Evolutionary conservation across 2,329 filamentous ascomycete genomes (phyloP), one percentile per base, ranked within the genome.

Genomic region (Pseudopithomyces chartarum): DNA sequence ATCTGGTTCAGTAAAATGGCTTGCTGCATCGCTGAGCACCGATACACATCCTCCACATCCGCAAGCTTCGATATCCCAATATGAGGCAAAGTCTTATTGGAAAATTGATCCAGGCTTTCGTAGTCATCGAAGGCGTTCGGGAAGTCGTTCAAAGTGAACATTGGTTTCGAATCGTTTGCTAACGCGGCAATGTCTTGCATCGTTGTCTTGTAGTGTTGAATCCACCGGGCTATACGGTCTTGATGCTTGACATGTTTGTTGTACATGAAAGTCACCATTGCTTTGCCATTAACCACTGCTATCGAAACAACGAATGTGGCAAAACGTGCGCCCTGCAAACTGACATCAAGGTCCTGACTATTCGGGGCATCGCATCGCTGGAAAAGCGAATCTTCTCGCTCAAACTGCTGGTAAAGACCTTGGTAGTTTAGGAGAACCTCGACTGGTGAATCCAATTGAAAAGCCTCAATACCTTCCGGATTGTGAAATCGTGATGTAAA

Each of bases 41-140:
- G 39, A 40, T 56, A 59, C 12, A 64, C 53, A 17, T 60, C 59
- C 44, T 64, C 56, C n/a, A 64, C 50, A 36, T 58, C 42, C 13
- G 39, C 11, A 11, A 20, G 10, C 3, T 32, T 5, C 1, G 39
- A 42, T 22, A 56, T 32, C 11, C 51, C 40, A 2, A 22, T 13
- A 5, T 38, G 4, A 15, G 34, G 34, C 34, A 29, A 29, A 4
- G 26, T 29, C 8, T 5, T 8, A 29, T 8, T 29, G 5, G 26
- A 29, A 8, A 29, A 29, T 8, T 29, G 26, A 29, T 29, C 26
- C 4, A 29, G 26, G 26, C 26, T 29, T 4, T 29, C 26, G 8
- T 29, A 29, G 8, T 29, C 26, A 5, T 29, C 5, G 26, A 29
- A 29, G 8, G 26, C 26, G 5, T 29, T 29, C 26, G 26, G 8